These are phyloP conservation scores for Nidularia pulvinata DNA, from an alignment of 768 basidiomycete species.

Conservation along the genomic window DNA sequence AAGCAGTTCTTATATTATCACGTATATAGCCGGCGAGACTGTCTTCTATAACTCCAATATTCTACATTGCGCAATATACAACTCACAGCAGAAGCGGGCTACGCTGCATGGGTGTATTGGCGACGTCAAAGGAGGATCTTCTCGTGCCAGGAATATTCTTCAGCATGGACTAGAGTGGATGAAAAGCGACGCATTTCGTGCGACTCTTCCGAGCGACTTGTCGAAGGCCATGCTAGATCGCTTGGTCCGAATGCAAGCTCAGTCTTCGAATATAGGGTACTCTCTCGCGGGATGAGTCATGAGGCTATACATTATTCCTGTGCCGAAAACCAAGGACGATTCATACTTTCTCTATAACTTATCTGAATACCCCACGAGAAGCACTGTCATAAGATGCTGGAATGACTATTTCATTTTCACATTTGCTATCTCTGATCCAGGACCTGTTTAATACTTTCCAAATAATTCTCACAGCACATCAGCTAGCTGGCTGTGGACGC, in stretches of 20 bases:
- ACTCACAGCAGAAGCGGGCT: conserved; percentile 42
- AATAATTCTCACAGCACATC: too few relatives aligned
- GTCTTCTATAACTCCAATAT: conserved; percentile 85
- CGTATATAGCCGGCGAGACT: conserved; percentile 60
- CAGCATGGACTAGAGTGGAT: conserved; percentile 79
- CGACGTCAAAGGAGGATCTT: conserved; percentile 56
- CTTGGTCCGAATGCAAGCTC: conserved; percentile 50
- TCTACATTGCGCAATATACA: conserved; percentile 72
- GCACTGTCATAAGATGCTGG: too few relatives aligned
- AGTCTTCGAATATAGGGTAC: conserved; percentile 45
- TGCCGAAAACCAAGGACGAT: too few relatives aligned
- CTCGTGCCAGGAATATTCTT: conserved; percentile 69
- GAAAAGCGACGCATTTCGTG: conserved; percentile 47
- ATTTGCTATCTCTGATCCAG: too few relatives aligned
- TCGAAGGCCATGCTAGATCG: conserved; percentile 59
- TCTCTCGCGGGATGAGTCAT: conserved; percentile 28
- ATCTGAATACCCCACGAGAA: too few relatives aligned
- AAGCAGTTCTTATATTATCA: neutral
- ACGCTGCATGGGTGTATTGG: conserved; percentile 77
- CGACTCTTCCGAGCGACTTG: conserved; percentile 35
- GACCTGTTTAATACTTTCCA: too few relatives aligned
- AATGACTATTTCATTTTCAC: too few relatives aligned
- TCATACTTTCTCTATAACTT: too few relatives aligned
- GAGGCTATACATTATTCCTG: too few relatives aligned
- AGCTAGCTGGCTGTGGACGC: too few relatives aligned